Evolutionary conservation across 495 filamentous ascomycete genomes (phyloP).

Genomic region (Aspergillus taichungensis): DNA sequence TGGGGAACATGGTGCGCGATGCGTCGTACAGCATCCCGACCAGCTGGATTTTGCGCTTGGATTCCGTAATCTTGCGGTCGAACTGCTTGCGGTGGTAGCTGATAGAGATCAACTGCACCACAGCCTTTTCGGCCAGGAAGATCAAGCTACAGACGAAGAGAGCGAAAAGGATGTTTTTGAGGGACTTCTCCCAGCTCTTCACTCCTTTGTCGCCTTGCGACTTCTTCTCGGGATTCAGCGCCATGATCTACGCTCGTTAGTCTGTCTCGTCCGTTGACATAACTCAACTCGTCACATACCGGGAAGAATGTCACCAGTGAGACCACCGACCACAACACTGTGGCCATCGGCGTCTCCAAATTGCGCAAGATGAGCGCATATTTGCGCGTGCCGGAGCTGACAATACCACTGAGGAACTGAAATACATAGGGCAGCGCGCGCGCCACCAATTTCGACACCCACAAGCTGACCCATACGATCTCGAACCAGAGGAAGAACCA

Average conservation of each 20-base stretch:
- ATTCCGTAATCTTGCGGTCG: conserved; percentile 73
- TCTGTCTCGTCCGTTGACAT: conserved; percentile 30
- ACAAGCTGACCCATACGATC: conserved; percentile 80
- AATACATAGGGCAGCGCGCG: conserved; percentile 73
- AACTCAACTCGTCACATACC: conserved; percentile 23
- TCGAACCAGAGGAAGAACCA: conserved; percentile 90
- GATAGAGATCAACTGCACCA: conserved; percentile 89
- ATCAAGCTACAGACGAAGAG: conserved; percentile 69
- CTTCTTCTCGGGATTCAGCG: conserved; percentile 31
- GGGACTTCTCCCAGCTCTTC: conserved; percentile 47
- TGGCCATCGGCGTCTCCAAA: conserved; percentile 74
- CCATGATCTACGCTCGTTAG: conserved; percentile 43
- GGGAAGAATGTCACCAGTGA: conserved; percentile 71
- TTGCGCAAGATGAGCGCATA: conserved; percentile 74
- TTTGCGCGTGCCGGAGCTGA: conserved; percentile 85
- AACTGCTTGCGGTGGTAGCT: conserved; percentile 94
- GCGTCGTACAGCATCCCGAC: conserved; percentile 82
- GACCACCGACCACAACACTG: conserved; percentile 80
- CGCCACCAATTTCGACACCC: conserved; percentile 77
- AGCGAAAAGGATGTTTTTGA: conserved; percentile 68
- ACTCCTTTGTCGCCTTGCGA: conserved; percentile 20
- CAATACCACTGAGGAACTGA: conserved; percentile 79
- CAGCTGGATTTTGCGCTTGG: conserved; percentile 74
- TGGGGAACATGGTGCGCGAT: conserved; percentile 76
- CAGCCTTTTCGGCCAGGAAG: conserved; percentile 67